These are phyloP conservation scores for Starmerella stellata DNA, from an alignment of 805 yeast genomes.

Conservation along the genomic window DNA sequence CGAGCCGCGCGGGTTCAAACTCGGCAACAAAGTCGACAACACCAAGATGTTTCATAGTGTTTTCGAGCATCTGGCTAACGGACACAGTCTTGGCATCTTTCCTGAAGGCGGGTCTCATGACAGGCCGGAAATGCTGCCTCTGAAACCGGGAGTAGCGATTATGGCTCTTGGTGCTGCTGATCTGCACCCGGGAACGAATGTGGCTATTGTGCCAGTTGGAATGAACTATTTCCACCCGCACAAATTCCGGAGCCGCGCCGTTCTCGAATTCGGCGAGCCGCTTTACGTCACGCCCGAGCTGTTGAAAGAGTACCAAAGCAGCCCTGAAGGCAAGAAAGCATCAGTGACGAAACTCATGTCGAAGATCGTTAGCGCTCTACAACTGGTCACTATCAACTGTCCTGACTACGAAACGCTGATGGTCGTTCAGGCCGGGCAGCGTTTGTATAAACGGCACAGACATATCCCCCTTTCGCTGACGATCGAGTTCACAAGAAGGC, in stretches of 20 bases:
- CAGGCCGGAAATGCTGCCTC: constrained; percentile 72
- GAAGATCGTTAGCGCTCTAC: constrained; percentile 50
- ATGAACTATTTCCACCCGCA: constrained; percentile 95
- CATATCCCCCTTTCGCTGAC: constrained; percentile 62
- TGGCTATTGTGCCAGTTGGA: constrained; percentile 88
- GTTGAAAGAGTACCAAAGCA: constrained; percentile 45
- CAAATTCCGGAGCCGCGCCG: constrained; percentile 87
- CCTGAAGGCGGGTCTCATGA: constrained; percentile 99
- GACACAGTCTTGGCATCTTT: constrained; percentile 77
- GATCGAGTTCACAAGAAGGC: constrained; percentile 78
- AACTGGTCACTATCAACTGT: constrained; percentile 73
- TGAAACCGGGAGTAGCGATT: constrained; percentile 93
- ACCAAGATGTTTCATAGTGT: constrained; percentile 66
- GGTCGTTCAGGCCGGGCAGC: constrained; percentile 79
- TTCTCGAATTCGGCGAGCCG: constrained; percentile 84
- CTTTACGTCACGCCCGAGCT: constrained; percentile 45
- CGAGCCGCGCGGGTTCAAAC: constrained; percentile 33
- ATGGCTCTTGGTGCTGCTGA: constrained; percentile 95
- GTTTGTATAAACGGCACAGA: constrained; percentile 59
- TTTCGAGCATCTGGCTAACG: constrained; percentile 61
- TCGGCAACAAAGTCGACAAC: constrained; percentile 76
- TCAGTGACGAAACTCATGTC: constrained; percentile 60
- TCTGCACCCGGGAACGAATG: constrained; percentile 52
- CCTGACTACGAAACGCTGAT: constrained; percentile 77
- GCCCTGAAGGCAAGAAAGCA: constrained; percentile 44